Base-by-base conservation (phyloP, 345 rosid genomes). In the Acer yangbiense region DNA sequence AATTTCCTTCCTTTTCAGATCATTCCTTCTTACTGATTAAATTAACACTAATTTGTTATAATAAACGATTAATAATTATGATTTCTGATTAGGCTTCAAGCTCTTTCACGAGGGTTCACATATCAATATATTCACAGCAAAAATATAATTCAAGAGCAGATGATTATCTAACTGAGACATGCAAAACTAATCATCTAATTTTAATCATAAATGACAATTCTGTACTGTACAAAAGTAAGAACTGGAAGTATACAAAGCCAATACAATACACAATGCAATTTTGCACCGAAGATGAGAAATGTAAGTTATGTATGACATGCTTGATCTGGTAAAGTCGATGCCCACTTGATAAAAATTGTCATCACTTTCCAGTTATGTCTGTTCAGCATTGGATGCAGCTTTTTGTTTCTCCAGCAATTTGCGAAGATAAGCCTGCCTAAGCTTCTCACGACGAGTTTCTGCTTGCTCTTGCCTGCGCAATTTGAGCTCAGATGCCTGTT, bases 371-470 rank as follows among this genome's bases (percentile, higher is more conserved):
- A 25, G 29, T 66, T 54, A 81, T 43, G 76, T 58, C 21, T 73
- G 73, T 46, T 72, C 66, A 7, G 65, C 77, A 41, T 65, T 77
- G 20, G 91, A 73, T 70, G 87, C 79, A 65, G 95, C 93, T 84
- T 91, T 94, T 65, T 92, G 82, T 81, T 96, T 94, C 84, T 92
- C 99, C 4, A 92, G 85, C 81, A 91, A 91, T 80, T 94, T 94
- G 23, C 87, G 85, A 67, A 96, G 93, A 83, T 90, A 96, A 25
- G 97, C 99, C 80, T 86, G 95, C 87, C 83, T 88, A 12, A 96
- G 90, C 83, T 87, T 92, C 88, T 92, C 97, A 13, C 93, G 90
- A 25, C 94, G 91, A 72, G 88, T 89, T 44, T 82, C 86, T 71
- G 92, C 95, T 74, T 89, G 94, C 69, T 88, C 95, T 80, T 89